Evolutionary conservation across 2,329 filamentous ascomycete species (phyloP).

Genomic region (Dactylonectria estremocensis): DNA sequence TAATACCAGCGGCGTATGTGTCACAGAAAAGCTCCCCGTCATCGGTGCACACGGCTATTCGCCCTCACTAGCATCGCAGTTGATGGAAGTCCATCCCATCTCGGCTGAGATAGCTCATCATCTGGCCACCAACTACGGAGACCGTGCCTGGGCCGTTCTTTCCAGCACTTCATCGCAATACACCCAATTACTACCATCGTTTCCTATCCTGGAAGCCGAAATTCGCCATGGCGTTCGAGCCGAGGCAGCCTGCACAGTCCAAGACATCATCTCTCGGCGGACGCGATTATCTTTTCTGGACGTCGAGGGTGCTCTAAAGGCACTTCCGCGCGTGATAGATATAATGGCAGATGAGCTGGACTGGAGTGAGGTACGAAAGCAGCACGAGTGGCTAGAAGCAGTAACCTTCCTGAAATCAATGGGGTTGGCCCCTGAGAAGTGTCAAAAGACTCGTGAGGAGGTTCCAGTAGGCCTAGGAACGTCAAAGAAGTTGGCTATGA

Average conservation of each 20-base stretch:
- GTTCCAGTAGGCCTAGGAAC: conserved; percentile 1
- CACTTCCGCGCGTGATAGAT: conserved; percentile 79
- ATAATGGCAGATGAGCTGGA: conserved; percentile 79
- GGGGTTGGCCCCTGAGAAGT: conserved; percentile 56
- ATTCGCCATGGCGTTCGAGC: conserved; percentile 80
- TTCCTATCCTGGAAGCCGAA: conserved; percentile 83
- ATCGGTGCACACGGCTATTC: conserved; percentile 82
- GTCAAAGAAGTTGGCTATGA: neutral
- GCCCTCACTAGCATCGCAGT: conserved; percentile 51
- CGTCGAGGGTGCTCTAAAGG: conserved; percentile 78
- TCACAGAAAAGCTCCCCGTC: conserved; percentile 81
- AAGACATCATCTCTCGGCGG: conserved; percentile 79
- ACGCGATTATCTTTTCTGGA: conserved; percentile 84
- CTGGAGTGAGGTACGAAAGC: conserved; percentile 74
- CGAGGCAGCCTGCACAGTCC: conserved; percentile 81
- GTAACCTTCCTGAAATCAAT: conserved; percentile 62
- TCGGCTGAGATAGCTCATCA: conserved; percentile 60
- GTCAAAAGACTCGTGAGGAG: conserved; percentile 40
- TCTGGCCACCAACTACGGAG: conserved; percentile 60
- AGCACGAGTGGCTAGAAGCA: conserved; percentile 69
- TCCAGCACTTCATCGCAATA: conserved; percentile 67
- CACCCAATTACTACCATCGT: conserved; percentile 73
- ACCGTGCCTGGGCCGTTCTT: conserved; percentile 81
- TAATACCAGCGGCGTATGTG: conserved; percentile 78
- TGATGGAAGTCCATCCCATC: conserved; percentile 56